These are phyloP conservation scores for Fonsecaea erecta DNA, from an alignment of 2,329 filamentous ascomycete genomes.

Conservation along the genomic window DNA sequence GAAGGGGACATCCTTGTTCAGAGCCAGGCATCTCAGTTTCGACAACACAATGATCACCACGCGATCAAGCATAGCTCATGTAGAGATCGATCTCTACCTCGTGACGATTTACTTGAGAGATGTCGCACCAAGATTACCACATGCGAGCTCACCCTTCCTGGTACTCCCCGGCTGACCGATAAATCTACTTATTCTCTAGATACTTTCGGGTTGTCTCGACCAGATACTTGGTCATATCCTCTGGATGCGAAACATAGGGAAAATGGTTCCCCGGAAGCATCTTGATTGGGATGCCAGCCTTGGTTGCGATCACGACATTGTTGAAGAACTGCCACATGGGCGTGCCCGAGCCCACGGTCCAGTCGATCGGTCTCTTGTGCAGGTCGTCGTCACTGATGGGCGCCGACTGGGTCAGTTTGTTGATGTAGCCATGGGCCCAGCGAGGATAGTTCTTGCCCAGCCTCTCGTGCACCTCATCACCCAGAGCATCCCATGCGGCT, in stretches of 20 bases:
- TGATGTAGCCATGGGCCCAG: conserved; percentile 22
- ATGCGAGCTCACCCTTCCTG: too few species aligned
- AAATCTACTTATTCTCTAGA: too few species aligned
- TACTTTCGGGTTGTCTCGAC: conserved; percentile 19
- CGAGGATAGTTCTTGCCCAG: conserved; percentile 17
- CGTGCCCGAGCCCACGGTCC: conserved; percentile 20
- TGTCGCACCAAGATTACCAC: too few species aligned
- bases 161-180: too few species aligned
- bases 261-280: conserved; percentile 23
- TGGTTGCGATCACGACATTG: conserved; percentile 18
- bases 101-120: too few species aligned
- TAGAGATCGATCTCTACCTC: too few species aligned
- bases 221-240: conserved; percentile 19
- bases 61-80: too few species aligned
- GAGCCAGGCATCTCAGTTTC: too few species aligned
- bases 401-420: conserved; percentile 5
- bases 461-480: conserved; percentile 11
- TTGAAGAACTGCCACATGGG: conserved; percentile 12
- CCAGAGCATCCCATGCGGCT: conserved; percentile 16
- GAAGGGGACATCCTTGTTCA: too few species aligned
- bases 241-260: conserved; percentile 24
- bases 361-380: conserved; percentile 19
- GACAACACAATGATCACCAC: too few species aligned
- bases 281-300: conserved; percentile 2
- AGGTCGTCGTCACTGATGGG: background rate